Evolutionary conservation across 2,329 filamentous ascomycete species (phyloP).

Genomic region (Neofusicoccum parvum): DNA sequence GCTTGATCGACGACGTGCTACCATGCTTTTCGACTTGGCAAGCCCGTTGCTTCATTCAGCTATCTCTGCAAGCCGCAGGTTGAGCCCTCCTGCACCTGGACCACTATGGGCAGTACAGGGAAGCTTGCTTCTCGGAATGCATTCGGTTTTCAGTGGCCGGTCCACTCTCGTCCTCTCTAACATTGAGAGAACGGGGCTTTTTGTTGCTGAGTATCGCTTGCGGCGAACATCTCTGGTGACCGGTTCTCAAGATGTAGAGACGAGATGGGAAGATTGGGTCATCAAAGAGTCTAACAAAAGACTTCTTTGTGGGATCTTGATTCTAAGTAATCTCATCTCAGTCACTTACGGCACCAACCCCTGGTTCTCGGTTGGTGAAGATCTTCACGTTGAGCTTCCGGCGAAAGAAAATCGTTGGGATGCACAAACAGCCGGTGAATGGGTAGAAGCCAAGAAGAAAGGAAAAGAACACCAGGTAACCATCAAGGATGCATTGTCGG

Average conservation of each 20-base stretch:
- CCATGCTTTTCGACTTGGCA: constrained; percentile 27
- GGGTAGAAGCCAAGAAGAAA: constrained; percentile 22
- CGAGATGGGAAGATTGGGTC: constrained; percentile 34
- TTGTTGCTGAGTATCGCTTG: constrained; percentile 27
- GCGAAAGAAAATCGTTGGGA: constrained; percentile 38
- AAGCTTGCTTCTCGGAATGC: constrained; percentile 32
- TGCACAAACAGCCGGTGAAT: constrained; percentile 31
- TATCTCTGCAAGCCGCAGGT: constrained; percentile 18
- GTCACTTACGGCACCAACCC: constrained; percentile 37
- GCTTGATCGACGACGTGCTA: constrained; percentile 35
- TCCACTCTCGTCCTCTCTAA: constrained; percentile 24
- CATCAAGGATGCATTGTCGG: constrained; percentile 25
- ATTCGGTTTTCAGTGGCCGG: constrained; percentile 34
- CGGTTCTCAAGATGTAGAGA: constrained; percentile 8
- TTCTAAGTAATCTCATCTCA: constrained; percentile 36
- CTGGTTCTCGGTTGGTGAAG: constrained; percentile 35
- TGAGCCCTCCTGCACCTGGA: constrained; percentile 23
- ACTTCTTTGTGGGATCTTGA: constrained; percentile 36
- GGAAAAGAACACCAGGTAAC: constrained; percentile 17
- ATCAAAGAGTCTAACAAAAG: constrained; percentile 35
- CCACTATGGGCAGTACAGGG: constrained; percentile 37
- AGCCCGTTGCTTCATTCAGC: constrained; percentile 25
- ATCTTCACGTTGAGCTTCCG: constrained; percentile 38
- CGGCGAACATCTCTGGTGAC: constrained; percentile 26
- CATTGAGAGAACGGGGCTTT: constrained; percentile 26